These are phyloP conservation scores for Mucor saturninus DNA, from an alignment of 371 early-diverging fungal genomes.

Conservation along the genomic window DNA sequence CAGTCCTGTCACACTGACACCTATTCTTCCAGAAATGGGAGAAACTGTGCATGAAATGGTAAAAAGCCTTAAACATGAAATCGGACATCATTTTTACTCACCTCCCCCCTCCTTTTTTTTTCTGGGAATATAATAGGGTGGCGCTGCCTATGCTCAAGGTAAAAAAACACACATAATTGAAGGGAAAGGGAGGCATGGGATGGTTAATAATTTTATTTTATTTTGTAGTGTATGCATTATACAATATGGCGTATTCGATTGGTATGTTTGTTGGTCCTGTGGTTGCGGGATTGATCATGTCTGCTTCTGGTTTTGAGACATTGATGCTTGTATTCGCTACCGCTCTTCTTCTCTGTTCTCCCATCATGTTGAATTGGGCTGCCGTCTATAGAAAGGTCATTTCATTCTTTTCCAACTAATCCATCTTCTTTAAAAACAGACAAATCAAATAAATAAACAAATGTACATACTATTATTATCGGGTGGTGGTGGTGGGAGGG, in stretches of 20 bases:
- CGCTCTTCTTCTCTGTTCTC: conserved; percentile 38
- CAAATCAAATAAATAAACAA: not conserved
- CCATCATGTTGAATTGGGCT: conserved; percentile 50
- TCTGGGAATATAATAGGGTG: conserved; percentile 34
- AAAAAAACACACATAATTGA: conserved; percentile 10
- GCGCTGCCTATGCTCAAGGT: conserved; percentile 59
- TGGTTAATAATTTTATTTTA: not conserved
- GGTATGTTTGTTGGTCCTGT: conserved; percentile 68
- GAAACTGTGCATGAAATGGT: conserved; percentile 58
- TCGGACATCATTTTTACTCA: too few relatives aligned
- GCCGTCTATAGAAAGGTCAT: conserved; percentile 19
- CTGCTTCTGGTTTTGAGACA: conserved; percentile 35
- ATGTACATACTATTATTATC: not conserved
- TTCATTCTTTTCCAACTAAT: not conserved
- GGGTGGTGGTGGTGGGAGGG: too few relatives aligned
- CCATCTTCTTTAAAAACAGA: not conserved
- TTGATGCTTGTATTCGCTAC: conserved; percentile 44
- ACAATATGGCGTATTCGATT: conserved; percentile 61
- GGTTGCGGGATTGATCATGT: conserved; percentile 55
- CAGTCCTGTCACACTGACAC: conserved; percentile 60
- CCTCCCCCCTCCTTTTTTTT: not conserved
- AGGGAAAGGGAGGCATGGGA: not conserved
- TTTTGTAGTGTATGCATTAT: conserved; percentile 53
- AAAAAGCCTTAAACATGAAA: conserved; percentile 9
- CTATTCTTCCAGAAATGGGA: conserved; percentile 63